Percentiles rank a stretch among this genome's conserved stretches.
Evolutionary conservation across 1,284 basidiomycete genomes (phyloP).

Genomic region (Malassezia nana): DNA sequence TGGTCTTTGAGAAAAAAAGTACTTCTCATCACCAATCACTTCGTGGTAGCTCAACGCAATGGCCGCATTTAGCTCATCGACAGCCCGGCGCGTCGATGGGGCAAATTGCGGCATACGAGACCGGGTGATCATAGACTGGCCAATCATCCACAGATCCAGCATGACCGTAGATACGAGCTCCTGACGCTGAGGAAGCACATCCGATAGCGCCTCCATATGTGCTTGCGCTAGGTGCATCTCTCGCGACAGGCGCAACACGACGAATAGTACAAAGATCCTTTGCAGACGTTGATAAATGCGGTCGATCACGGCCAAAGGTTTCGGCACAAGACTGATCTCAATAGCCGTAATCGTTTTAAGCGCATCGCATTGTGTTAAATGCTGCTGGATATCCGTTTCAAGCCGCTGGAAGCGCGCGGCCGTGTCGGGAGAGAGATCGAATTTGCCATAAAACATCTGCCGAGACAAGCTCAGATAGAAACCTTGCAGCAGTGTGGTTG

Average conservation of each 20-base stretch:
- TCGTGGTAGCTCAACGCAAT: conserved; percentile 21
- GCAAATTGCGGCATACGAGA: conserved; percentile 52
- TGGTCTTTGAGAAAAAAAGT: not conserved
- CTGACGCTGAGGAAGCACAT: conserved; percentile 51
- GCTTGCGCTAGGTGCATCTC: conserved; percentile 44
- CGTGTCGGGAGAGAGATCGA: conserved; percentile 19
- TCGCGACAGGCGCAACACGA: conserved; percentile 49
- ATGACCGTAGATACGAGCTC: conserved; percentile 51
- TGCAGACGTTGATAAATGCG: conserved; percentile 49
- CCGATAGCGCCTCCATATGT: conserved; percentile 50
- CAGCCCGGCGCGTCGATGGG: conserved; percentile 49
- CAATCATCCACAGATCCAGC: conserved; percentile 50
- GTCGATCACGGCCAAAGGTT: conserved; percentile 49
- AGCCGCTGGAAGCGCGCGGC: conserved; percentile 23
- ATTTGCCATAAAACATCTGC: conserved; percentile 31
- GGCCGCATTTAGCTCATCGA: conserved; percentile 29
- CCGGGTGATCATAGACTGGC: conserved; percentile 50
- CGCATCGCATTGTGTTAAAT: conserved; percentile 46
- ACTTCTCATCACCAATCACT: not conserved
- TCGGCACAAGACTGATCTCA: conserved; percentile 51
- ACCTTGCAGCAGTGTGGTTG: conserved; percentile 25
- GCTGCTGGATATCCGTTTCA: conserved; percentile 42
- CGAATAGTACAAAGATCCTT: conserved; percentile 48
- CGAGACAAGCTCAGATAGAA: conserved; percentile 36
- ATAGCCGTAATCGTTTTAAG: conserved; percentile 43